Conservation (phyloP, 345 rosid species). For the Isatis tinctoria region DNA sequence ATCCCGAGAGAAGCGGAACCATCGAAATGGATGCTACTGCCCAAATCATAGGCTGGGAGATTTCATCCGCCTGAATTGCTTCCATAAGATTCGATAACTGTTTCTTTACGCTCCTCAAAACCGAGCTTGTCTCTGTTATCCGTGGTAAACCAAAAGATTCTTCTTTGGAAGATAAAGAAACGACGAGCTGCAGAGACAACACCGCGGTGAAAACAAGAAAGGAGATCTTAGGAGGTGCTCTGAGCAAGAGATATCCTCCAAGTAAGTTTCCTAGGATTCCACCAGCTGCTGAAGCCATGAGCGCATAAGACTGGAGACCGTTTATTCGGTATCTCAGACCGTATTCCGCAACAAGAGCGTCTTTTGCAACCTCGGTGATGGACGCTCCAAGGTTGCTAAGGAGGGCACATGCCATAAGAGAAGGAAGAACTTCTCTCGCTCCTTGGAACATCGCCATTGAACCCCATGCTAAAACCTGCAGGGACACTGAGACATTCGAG, state of each 20-base stretch:
- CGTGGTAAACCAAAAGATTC: conserved; percentile 51
- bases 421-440: conserved; percentile 59
- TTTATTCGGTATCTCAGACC: conserved; percentile 50
- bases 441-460: conserved; percentile 55
- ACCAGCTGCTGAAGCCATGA: conserved; percentile 83
- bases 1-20: conserved; percentile 76
- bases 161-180: conserved; percentile 49
- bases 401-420: conserved; percentile 57
- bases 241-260: conserved; percentile 62
- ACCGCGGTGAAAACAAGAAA: conserved; percentile 55
- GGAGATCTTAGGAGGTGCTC: conserved; percentile 42
- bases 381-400: conserved; percentile 86
- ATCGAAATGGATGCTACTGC: conserved; percentile 58
- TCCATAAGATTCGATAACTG: conserved; percentile 49
- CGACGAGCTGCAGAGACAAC: conserved; percentile 52
- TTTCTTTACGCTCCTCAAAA: conserved; percentile 41
- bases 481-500: conserved; percentile 42
- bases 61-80: conserved; percentile 54
- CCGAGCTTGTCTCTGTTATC: conserved; percentile 30
- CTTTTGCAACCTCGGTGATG: conserved; percentile 77
- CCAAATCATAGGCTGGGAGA: conserved; percentile 61
- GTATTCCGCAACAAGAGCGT: conserved; percentile 86
- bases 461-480: conserved; percentile 91
- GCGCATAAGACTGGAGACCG: conserved; percentile 74
- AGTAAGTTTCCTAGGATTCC: conserved; percentile 78